Percentiles rank a stretch among this genome's conserved stretches.
These are phyloP conservation scores for Hydnum rufescens DNA, from an alignment of 768 basidiomycete species.

Conservation along the genomic window DNA sequence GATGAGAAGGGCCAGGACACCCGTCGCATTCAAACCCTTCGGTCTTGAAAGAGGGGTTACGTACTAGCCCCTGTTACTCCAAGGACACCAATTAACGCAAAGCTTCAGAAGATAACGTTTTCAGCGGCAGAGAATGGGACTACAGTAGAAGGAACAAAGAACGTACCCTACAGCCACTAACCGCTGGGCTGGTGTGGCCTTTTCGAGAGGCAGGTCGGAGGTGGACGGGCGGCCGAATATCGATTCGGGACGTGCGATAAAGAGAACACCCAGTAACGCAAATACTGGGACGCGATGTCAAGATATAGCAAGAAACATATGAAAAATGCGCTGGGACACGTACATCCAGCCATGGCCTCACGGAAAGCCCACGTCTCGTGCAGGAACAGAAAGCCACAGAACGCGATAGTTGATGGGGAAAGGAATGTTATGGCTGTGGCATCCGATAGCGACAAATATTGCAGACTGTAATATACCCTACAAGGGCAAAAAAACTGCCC, in stretches of 20 bases:
- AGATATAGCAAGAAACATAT: not conserved
- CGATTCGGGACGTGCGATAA: constrained; percentile 61
- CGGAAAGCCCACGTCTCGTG: constrained; percentile 35
- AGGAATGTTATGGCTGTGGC: constrained; percentile 62
- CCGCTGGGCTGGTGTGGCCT: constrained; percentile 21
- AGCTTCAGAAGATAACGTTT: constrained; percentile 18
- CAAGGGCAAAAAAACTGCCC: constrained; percentile 48
- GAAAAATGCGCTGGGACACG: not conserved
- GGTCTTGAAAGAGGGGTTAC: constrained; percentile 14
- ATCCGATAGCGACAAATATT: constrained; percentile 62
- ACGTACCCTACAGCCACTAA: constrained; percentile 40
- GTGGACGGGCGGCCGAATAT: constrained; percentile 33
- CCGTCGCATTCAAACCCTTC: too few species aligned
- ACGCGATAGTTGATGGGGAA: constrained; percentile 40
- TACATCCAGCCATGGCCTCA: constrained; percentile 37
- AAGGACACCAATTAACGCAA: constrained; percentile 44
- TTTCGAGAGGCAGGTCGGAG: constrained; percentile 1
- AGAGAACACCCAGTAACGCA: constrained; percentile 54
- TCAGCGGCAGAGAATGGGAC: constrained; percentile 2
- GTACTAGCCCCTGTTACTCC: constrained; percentile 50
- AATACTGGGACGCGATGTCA: constrained; percentile 22
- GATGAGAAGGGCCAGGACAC: not conserved
- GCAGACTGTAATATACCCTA: constrained; percentile 51
- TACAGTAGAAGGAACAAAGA: not conserved
- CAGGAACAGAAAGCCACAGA: constrained; percentile 41